Percentiles rank a stretch among this genome's conserved stretches.
Evolutionary conservation across 164 flowering plant genomes (phyloP).

Genomic region (Hamamelis virginiana): DNA sequence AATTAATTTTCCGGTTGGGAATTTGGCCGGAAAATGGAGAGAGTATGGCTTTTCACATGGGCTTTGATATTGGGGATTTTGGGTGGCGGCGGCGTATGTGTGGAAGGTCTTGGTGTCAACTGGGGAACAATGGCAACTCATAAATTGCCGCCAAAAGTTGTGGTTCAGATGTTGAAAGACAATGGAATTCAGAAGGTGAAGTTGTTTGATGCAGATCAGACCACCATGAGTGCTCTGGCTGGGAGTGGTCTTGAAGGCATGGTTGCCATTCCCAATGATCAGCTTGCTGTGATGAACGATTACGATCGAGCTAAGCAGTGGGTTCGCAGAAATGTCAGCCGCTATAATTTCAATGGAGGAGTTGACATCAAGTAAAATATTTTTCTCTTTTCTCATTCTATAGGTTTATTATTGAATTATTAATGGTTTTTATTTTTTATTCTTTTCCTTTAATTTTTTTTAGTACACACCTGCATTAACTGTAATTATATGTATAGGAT

Average conservation of each 20-base stretch:
- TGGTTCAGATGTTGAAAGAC: slow-evolving; percentile 67
- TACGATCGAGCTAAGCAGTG: slow-evolving; percentile 61
- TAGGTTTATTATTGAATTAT: neutral
- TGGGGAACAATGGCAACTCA: slow-evolving; percentile 79
- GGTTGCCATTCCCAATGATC: slow-evolving; percentile 84
- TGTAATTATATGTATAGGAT: neutral
- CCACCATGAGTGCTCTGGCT: slow-evolving; percentile 58
- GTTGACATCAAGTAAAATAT: slow-evolving; percentile 64
- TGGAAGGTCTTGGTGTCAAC: slow-evolving; percentile 63
- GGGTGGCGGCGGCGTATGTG: slow-evolving; percentile 18
- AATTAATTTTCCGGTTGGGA: too few species aligned
- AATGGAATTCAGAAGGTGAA: slow-evolving; percentile 79
- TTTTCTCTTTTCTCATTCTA: neutral
- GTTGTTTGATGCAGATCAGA: slow-evolving; percentile 71
- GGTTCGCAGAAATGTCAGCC: slow-evolving; percentile 66
- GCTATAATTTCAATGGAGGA: slow-evolving; percentile 51
- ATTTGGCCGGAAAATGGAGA: slow-evolving; percentile 4
- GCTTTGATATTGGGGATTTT: slow-evolving; percentile 17
- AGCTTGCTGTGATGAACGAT: slow-evolving; percentile 34
- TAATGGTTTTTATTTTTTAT: neutral
- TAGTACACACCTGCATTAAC: too few species aligned
- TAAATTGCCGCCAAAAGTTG: slow-evolving; percentile 41
- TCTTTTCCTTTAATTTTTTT: neutral
- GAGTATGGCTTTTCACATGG: slow-evolving; percentile 4
- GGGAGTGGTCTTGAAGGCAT: slow-evolving; percentile 72